These are phyloP conservation scores for Diaporthe australafricana DNA, from an alignment of 2,329 filamentous ascomycete species.

Conservation along the genomic window DNA sequence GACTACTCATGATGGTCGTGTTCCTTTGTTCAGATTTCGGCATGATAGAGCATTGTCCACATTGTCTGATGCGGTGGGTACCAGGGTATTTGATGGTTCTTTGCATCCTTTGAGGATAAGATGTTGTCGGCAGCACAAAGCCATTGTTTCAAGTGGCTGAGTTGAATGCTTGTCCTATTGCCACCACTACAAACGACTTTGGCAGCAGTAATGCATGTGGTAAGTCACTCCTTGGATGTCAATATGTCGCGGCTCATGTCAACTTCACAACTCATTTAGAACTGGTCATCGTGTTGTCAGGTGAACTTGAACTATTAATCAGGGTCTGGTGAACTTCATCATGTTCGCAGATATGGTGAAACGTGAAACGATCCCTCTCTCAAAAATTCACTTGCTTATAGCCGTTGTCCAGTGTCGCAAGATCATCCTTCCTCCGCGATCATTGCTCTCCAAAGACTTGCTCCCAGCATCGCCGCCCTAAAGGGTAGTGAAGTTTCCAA, in stretches of 20 bases:
- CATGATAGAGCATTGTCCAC: neutral
- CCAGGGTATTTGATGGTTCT: accelerated
- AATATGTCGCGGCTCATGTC: no score
- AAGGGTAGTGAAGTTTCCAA: slow-evolving; percentile 34
- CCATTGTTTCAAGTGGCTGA: neutral
- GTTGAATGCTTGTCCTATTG: neutral
- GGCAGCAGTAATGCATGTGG: neutral
- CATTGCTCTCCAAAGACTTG: neutral
- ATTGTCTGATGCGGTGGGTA: neutral
- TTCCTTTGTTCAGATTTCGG: neutral
- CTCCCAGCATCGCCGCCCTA: neutral
- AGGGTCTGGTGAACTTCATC: neutral
- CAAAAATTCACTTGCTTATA: neutral
- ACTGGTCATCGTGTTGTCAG: no score
- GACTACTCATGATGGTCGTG: accelerated
- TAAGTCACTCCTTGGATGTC: no score
- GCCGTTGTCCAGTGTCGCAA: neutral
- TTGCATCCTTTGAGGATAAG: no score
- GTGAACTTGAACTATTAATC: neutral
- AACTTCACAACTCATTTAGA: no score
- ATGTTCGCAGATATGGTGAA: accelerated
- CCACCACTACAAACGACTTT: neutral
- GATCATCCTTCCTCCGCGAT: no score
- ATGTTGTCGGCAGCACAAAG: neutral
- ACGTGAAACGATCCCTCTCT: neutral